Evolutionary conservation across 1,284 basidiomycete species (phyloP).

Genomic region (Termitomyces sp.): DNA sequence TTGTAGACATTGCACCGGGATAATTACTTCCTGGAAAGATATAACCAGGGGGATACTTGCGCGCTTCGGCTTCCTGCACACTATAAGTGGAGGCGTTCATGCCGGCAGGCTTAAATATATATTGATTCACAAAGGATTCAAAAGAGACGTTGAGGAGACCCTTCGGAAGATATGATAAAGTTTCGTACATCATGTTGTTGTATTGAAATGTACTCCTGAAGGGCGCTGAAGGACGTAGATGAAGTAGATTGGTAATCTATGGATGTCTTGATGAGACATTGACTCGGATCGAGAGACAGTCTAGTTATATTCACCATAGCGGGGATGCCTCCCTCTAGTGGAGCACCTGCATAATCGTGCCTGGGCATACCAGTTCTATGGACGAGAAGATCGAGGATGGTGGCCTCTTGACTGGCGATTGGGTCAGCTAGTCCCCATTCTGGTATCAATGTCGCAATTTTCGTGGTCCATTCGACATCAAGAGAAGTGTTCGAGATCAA

Average conservation of each 20-base stretch:
- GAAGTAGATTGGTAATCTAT: conserved; percentile 32
- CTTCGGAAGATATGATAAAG: conserved; percentile 32
- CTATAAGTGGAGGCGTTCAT: conserved; percentile 44
- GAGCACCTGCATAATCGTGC: conserved; percentile 32
- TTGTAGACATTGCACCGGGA: not conserved
- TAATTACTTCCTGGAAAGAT: not conserved
- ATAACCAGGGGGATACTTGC: conserved; percentile 19
- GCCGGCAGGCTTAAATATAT: conserved; percentile 39
- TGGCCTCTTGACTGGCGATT: conserved; percentile 25
- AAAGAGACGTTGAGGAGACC: conserved; percentile 33
- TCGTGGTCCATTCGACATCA: conserved; percentile 15
- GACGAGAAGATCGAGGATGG: conserved; percentile 34
- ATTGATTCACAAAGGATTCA: conserved; percentile 35
- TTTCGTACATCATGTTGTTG: conserved; percentile 42
- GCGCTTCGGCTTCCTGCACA: conserved; percentile 30
- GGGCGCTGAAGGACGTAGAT: conserved; percentile 36
- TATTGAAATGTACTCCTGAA: conserved; percentile 40
- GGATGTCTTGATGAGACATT: not conserved
- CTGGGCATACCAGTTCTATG: conserved; percentile 39
- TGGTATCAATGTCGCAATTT: conserved; percentile 12
- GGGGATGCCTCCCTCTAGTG: conserved; percentile 25
- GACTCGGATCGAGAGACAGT: not conserved
- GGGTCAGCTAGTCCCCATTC: conserved; percentile 13
- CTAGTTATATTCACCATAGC: conserved; percentile 26
- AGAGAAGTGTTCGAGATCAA: conserved; percentile 34